These are phyloP conservation scores for Peniophora sp. DNA, from an alignment of 1,284 basidiomycete genomes.

Conservation along the genomic window DNA sequence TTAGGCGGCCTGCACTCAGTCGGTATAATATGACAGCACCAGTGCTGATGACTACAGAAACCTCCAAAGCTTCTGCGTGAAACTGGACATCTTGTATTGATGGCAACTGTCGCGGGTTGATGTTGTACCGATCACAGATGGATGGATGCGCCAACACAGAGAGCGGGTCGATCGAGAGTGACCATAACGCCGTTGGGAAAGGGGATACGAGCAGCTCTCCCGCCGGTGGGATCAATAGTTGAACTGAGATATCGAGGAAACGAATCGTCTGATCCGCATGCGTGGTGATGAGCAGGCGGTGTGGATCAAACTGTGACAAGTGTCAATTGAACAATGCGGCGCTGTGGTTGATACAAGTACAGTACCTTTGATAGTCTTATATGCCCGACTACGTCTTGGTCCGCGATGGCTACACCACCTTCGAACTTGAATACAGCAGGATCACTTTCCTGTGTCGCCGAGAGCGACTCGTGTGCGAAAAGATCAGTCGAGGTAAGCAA, in stretches of 20 bases:
- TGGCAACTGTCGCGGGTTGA: constrained; percentile 23
- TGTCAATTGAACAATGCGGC: not conserved
- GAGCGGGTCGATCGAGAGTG: constrained; percentile 55
- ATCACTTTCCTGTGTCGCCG: constrained; percentile 10
- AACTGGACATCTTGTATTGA: constrained; percentile 50
- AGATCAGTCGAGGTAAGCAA: constrained; percentile 35
- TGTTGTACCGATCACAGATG: constrained; percentile 25
- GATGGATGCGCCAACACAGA: constrained; percentile 39
- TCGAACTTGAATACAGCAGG: constrained; percentile 27
- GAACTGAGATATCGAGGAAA: constrained; percentile 64
- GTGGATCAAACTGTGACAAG: constrained; percentile 58
- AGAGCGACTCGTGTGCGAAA: constrained; percentile 32
- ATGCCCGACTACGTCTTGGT: constrained; percentile 35
- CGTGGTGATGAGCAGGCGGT: constrained; percentile 60
- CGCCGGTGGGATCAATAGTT: constrained; percentile 46
- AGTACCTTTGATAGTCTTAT: constrained; percentile 44
- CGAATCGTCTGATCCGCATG: constrained; percentile 60
- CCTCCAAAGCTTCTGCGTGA: constrained; percentile 61
- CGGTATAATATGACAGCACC: constrained; percentile 65
- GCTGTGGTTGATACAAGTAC: no score
- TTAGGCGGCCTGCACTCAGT: constrained; percentile 27
- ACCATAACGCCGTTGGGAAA: constrained; percentile 54
- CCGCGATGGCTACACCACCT: constrained; percentile 43
- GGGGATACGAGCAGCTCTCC: constrained; percentile 39
- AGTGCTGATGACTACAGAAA: constrained; percentile 49